These are phyloP conservation scores for Ambrosiella xylebori DNA, from an alignment of 2,329 filamentous ascomycete genomes.

Conservation along the genomic window DNA sequence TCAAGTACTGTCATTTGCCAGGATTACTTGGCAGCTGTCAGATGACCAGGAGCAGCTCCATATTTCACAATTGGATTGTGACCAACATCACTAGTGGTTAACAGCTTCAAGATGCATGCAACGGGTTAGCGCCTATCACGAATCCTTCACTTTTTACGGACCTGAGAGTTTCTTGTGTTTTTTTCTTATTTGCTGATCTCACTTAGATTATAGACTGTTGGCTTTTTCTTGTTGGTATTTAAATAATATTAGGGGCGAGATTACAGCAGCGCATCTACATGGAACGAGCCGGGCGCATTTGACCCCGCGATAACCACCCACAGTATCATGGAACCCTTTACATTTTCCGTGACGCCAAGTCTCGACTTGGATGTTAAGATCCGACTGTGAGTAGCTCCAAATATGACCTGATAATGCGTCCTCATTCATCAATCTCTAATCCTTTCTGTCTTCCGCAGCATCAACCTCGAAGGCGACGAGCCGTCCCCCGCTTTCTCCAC, in stretches of 20 bases:
- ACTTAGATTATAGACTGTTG: not conserved
- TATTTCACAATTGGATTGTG: not conserved
- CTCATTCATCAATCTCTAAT: not conserved
- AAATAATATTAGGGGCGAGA: too few species aligned
- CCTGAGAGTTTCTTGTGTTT: not conserved
- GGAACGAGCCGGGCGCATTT: too few species aligned
- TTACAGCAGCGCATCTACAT: too few species aligned
- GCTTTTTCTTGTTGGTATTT: too few species aligned
- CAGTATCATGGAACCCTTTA: slow-evolving; percentile 74
- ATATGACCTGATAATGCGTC: not conserved
- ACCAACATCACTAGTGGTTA: slow-evolving; percentile 6
- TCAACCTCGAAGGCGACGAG: slow-evolving; percentile 31
- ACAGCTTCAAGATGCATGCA: not conserved
- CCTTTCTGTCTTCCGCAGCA: slow-evolving; percentile 19
- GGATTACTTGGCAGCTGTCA: not conserved
- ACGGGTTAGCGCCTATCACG: not conserved
- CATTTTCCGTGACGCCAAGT: slow-evolving; percentile 78
- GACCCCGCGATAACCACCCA: not conserved
- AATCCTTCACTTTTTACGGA: not conserved
- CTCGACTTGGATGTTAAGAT: slow-evolving; percentile 56
- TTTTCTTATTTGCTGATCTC: not conserved
- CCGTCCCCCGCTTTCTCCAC: slow-evolving; percentile 38
- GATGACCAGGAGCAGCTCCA: not conserved
- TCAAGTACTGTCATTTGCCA: not conserved
- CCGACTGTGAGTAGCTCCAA: slow-evolving; percentile 34